Conservation (phyloP, 73 alveolate species). For the Paramecium caudatum region DNA sequence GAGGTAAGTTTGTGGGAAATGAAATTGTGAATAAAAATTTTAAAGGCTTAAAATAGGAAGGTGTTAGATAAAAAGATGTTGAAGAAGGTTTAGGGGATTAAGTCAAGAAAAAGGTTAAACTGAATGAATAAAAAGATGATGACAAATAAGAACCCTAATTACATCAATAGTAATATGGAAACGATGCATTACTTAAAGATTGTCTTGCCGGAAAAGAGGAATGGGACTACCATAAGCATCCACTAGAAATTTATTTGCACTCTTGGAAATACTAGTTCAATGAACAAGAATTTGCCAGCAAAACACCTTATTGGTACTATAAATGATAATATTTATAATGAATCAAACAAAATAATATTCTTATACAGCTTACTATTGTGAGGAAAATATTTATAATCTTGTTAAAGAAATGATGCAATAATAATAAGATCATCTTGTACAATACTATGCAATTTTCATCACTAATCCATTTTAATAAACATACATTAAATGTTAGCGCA, state of each 20-base stretch:
- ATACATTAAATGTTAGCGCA: conserved; percentile 33
- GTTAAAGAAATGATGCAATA: neutral
- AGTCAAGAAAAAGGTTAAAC: conserved; percentile 42
- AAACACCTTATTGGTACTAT: conserved; percentile 69
- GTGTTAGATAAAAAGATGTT: neutral
- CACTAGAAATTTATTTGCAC: conserved; percentile 71
- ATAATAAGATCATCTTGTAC: neutral
- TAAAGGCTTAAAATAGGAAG: conserved; percentile 6
- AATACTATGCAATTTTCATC: conserved; percentile 19
- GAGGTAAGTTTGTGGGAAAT: conserved; percentile 73
- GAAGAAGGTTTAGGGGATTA: neutral
- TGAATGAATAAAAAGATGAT: neutral
- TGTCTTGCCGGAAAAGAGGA: conserved; percentile 52
- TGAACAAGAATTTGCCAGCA: conserved; percentile 42
- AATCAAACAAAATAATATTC: neutral
- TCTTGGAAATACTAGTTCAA: conserved; percentile 64
- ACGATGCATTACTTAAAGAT: neutral
- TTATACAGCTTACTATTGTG: conserved; percentile 52
- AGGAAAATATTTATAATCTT: conserved; percentile 54
- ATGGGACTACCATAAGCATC: conserved; percentile 72
- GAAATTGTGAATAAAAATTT: conserved; percentile 53
- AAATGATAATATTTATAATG: conserved; percentile 15
- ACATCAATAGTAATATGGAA: neutral
- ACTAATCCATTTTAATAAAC: conserved; percentile 62
- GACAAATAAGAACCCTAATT: neutral